A percentile compares a stretch with the other conserved stretches of the same genome.
These are phyloP conservation scores for Platanus orientalis DNA, from an alignment of 164 flowering plant genomes.

Conservation along the genomic window DNA sequence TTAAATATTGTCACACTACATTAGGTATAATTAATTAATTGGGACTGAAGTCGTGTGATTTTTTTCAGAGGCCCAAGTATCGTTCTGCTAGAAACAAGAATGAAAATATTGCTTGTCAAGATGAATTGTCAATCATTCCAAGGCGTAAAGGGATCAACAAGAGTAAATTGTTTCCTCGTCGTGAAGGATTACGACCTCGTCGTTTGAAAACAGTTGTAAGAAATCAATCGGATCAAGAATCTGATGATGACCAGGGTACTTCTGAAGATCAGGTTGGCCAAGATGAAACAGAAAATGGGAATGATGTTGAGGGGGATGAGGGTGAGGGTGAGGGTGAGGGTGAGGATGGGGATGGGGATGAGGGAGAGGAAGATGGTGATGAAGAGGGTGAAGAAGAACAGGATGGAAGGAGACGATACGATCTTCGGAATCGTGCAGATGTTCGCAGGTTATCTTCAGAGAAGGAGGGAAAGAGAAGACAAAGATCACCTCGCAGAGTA, in stretches of 20 bases:
- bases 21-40: background rate
- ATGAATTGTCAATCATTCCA: constrained; percentile 44
- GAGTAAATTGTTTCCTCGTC: constrained; percentile 54
- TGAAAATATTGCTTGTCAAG: constrained; percentile 46
- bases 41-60: constrained; percentile 8
- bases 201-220: constrained; percentile 40
- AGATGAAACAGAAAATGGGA: constrained; percentile 67
- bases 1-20: background rate
- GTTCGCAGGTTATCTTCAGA: constrained; percentile 71
- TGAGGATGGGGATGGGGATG: constrained; percentile 36
- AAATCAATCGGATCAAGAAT: constrained; percentile 37
- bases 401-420: constrained; percentile 88
- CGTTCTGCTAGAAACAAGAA: constrained; percentile 44
- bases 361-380: constrained; percentile 52
- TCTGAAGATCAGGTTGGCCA: constrained; percentile 64
- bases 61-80: constrained; percentile 50
- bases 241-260: constrained; percentile 66
- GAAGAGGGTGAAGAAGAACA: constrained; percentile 75
- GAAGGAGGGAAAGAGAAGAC: constrained; percentile 68
- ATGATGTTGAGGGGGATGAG: constrained; percentile 55
- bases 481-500: constrained; percentile 84
- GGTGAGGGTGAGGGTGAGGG: constrained; percentile 27
- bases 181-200: constrained; percentile 93
- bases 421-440: constrained; percentile 95
- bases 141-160: constrained; percentile 45